Base-by-base conservation (phyloP, 768 basidiomycete species). In the Chlorophyllum brunneum region DNA sequence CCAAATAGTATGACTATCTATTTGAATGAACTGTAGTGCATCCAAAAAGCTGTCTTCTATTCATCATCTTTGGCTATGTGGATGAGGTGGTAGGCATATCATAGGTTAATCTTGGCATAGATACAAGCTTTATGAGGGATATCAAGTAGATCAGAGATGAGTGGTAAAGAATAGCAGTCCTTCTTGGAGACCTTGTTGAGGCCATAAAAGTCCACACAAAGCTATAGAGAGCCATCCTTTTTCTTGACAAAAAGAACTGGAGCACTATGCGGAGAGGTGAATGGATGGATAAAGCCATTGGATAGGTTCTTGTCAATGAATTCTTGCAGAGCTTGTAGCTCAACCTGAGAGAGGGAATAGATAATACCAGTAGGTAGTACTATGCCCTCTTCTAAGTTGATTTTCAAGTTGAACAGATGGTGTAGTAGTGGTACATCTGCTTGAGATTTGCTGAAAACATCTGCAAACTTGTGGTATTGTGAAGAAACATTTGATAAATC, bases 1-100 rank as follows among this genome's bases (percentile, higher is more conserved):
- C 67, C 69, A 36, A 70, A 68, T 7, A 67, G 67, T 59, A 74
- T 69, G 11, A 77, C 68, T 2, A 63, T 56, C 44, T 58, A 70
- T 60, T 77, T 64, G 48, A 68, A 76, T 4, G 58, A 60, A 0
- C 74, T 63, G 26, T 66, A 66, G 16, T 57, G 57, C 10, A 69
- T 72, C 2, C 58, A 2, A 38, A 54, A 54, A 3, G 46, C 26
- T 1, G 73, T 75, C 53, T 76, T 77, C 67, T 65, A 70, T 59
- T 75, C 63, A 40, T 75, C 61, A 0, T 69, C 70, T 11, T 65
- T 59, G 3, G 59, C 57, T 33, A 77, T 68, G 0, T 65, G 57
- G n/a, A 77, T 50, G 3, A 65, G 63, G 49, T 70, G 63, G 49
- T 68, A 77, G 1, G 66, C 66, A 27, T 60, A 46, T n/a, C 61